Base-by-base conservation (phyloP, 2,329 filamentous ascomycete species). In the Colletotrichum sojae region DNA sequence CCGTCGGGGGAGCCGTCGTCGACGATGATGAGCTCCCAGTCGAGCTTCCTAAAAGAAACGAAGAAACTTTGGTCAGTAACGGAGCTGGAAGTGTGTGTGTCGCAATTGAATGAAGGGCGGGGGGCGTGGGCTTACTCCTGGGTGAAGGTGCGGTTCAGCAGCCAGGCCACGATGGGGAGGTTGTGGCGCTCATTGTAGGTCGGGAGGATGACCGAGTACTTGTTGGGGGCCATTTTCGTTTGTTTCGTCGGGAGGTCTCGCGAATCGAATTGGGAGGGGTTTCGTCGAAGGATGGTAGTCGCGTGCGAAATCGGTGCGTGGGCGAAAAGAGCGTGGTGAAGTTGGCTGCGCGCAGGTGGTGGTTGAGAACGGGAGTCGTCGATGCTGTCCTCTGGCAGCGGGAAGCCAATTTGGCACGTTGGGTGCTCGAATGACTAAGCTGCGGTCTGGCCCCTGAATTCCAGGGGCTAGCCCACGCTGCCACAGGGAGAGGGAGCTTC, bases 171-270 rank as follows among this genome's bases (percentile, higher is more conserved):
- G 80, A 99, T 96, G 77, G 96, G 96, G 74, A 99, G 90, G 84
- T 99, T 99, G 82, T 91, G 91, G 79, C 96, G 94, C 89, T 99
- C 96, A 82, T 99, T 98, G 90, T 97, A 99, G 71, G 96, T 99
- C 67, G 96, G 96, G 73, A 99, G 90, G 79, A 99, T 95, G 79
- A 99, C 92, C 74, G 95, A 97, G 88, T 98, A 99, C 84, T 95
- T 97, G 87, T 96, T 77, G n/a, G 51, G 51, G 5, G 63, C 64
- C 67, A 67, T 70, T 43, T 25, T 31, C 36, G 36, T 18, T 5
- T 9, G 15, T 20, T 16, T 36, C 87, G 76, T 81, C 81, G 59
- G 76, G 71, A 45, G 75, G 70, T 65, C 76, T 74, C 83, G 73
- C 75, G 67, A 36, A 36, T 60, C 15, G 8, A 40, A 51, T 43